phyloP scores from a whole-genome alignment of 163 green algal genomes.

The Coccomyxa subellipsoidea region DNA sequence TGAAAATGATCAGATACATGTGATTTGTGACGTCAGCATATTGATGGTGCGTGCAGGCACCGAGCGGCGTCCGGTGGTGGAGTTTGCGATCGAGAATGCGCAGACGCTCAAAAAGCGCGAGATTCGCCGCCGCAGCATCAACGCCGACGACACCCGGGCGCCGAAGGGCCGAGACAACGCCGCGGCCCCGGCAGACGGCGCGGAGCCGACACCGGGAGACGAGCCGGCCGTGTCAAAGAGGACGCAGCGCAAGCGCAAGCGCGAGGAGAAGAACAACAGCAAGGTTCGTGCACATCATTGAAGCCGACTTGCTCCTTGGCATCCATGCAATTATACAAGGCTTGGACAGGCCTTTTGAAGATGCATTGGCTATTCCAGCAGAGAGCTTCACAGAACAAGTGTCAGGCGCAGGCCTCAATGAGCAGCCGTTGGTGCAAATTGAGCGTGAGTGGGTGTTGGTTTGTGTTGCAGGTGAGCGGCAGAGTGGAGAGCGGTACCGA shows the following conservation, averaged over 20 bases:
- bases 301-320: neutral
- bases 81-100: constrained; percentile 95
- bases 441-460: neutral
- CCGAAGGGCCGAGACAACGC: neutral
- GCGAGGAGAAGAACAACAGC: neutral
- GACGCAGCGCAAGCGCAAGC: constrained; percentile 15
- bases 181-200: neutral
- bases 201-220: neutral
- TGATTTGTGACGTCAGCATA: too few relatives aligned
- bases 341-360: neutral
- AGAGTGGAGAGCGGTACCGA: neutral
- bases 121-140: neutral
- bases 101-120: constrained; percentile 63
- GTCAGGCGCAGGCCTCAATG: neutral
- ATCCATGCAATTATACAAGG: neutral
- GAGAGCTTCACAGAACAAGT: neutral
- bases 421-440: neutral
- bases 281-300: too few relatives aligned
- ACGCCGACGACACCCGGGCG: neutral
- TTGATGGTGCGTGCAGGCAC: constrained; percentile 19
- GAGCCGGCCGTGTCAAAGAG: too few relatives aligned
- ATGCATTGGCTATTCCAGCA: neutral
- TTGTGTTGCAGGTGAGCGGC: neutral
- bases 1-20: too few relatives aligned
- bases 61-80: constrained; percentile 83